Evolutionary conservation across 2,329 filamentous ascomycete genomes (phyloP), one percentile per base, ranked within the genome.

Genomic region (Pseudocercospora fuligena): DNA sequence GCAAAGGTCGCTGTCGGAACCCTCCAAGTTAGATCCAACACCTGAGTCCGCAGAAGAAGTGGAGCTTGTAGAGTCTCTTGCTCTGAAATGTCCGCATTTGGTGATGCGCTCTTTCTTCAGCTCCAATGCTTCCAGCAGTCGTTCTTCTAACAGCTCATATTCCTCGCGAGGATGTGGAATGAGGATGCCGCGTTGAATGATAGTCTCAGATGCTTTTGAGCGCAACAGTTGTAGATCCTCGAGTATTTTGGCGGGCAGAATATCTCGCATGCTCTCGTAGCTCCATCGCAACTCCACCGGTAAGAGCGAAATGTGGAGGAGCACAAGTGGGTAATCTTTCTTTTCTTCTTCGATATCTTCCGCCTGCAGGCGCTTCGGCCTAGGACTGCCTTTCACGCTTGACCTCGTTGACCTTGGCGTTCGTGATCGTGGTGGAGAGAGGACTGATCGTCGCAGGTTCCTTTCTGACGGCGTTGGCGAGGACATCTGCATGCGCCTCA

Each of bases 121-220:
- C 76, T 93, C 91, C 54, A 94, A 79, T 1, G 90, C 89, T 77
- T 94, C 91, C 2, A 94, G 81, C 36, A 94, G 82, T 29, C 91
- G 84, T 80, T 94, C 92, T 79, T 94, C 91, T 0, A 95, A 84
- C 64, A 92, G 80, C 77, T 94, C 92, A 73, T 92, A 94, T 76
- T 94, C 92, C 64, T 90, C 90, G 71, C 92, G 87, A 0, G 92
- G 92, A 75, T 95, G 92, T 1, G 91, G 88, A 7, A 95, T 84
- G 51, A 95, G 81, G 36, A 95, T 85, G 86, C 69, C 92, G 23
- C 92, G 86, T 74, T 91, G 89, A 59, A 91, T 84, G 11, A 93
- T 88, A 0, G 90, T 92, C 60, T 93, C 90, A 1, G 88, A 88
- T 3, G 92, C 83, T 66, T 90, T 89, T 61, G 91, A 89, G 70